Base-by-base conservation (phyloP, 164 flowering plant genomes). In the Vitis amurensis region DNA sequence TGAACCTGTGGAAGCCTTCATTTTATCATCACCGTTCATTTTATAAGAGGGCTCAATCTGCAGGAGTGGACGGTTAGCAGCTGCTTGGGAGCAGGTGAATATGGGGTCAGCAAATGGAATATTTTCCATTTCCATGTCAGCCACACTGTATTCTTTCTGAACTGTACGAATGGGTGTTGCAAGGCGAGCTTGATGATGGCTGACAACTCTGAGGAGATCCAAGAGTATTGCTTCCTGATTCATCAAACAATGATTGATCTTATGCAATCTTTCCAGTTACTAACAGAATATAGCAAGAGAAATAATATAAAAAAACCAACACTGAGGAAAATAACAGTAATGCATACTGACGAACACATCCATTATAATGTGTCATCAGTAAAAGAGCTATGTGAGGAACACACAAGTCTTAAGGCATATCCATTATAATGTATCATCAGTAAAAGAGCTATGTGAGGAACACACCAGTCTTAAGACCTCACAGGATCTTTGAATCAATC, bases 111-210 rank as follows among this genome's bases (percentile, higher is more conserved):
- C 17, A 51, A 61, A 67, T 68, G 76, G 68, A 44, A 68, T 37
- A 51, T 14, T 60, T 12, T 66, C 27, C 72, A 19, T 17, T 17
- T 60, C 47, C 72, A 88, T 27, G 74, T 90, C 98, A 5, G 89
- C 74, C 19, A 90, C 94, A 67, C 76, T 83, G 47, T 86, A 87
- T 59, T 88, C 73, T 79, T 92, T 91, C 80, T 92, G 98, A 68
- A 95, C 79, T 8, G 98, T 92, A 47, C 98, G 97, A 65, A 95
- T 88, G 52, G 98, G 99, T 44, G 99, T 93, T 50, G 99, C 98
- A 70, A 95, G 91, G 50, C 98, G 87, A 12, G 98, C 99, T 6
- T 89, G 83, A 68, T 95, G 99, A 82, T 95, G 99, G 73, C 93
- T 88, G 79, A 95, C 89, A 65, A 95, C 98, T 79, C 98, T 87